These are phyloP conservation scores for Colletotrichum lupini DNA, from an alignment of 2,329 filamentous ascomycete species.

Conservation along the genomic window DNA sequence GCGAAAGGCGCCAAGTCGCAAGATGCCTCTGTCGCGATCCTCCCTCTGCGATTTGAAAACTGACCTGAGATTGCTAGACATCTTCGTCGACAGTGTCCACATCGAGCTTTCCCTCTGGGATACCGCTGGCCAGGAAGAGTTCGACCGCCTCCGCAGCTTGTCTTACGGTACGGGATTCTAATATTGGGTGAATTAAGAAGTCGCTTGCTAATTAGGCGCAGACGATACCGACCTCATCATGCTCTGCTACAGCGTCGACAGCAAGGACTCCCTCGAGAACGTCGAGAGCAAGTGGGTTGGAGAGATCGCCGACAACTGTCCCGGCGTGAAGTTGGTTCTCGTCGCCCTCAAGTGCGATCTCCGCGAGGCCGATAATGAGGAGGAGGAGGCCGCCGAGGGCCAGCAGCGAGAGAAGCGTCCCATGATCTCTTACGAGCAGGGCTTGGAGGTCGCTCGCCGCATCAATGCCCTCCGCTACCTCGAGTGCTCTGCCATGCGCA, in stretches of 20 bases:
- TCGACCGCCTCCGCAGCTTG: constrained; percentile 92
- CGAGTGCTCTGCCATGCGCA: constrained; percentile 98
- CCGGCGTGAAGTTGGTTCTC: constrained; percentile 92
- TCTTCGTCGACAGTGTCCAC: constrained; percentile 97
- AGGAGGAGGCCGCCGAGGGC: constrained; percentile 67
- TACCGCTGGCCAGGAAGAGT: constrained; percentile 98
- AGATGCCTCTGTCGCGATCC: not conserved
- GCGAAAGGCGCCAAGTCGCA: not conserved
- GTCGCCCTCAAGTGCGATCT: constrained; percentile 98
- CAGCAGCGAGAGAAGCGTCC: constrained; percentile 65
- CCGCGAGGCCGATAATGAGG: constrained; percentile 79
- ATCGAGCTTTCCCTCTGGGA: constrained; percentile 99
- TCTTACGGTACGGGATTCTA: constrained; percentile 77
- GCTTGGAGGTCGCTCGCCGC: constrained; percentile 88
- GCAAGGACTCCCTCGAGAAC: constrained; percentile 96
- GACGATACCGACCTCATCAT: constrained; percentile 97
- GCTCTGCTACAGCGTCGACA: constrained; percentile 98
- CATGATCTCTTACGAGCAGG: constrained; percentile 90
- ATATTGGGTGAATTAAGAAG: not conserved
- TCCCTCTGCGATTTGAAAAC: not conserved
- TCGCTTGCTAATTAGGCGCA: constrained; percentile 38
- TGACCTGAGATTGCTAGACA: constrained; percentile 68
- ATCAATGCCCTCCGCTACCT: constrained; percentile 95
- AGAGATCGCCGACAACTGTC: constrained; percentile 98
- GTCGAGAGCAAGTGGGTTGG: constrained; percentile 98